These are phyloP conservation scores for Aphanomyces euteiches DNA, from an alignment of 352 stramenopile genomes.

Conservation along the genomic window DNA sequence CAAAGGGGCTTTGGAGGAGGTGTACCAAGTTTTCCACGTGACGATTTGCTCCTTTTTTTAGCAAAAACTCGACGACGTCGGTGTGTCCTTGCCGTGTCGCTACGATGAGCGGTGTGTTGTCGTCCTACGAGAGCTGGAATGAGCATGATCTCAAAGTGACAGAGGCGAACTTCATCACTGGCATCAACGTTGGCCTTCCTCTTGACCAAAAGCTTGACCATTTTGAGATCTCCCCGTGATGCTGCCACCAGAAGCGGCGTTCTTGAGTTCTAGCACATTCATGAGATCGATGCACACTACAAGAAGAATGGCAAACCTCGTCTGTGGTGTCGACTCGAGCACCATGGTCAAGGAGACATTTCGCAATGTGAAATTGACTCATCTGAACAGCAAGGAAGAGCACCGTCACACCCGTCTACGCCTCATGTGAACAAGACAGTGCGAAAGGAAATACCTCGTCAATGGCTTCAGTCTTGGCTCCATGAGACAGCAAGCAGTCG, in stretches of 20 bases:
- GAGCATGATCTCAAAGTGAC: background rate
- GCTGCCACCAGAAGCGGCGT: slow-evolving; percentile 26
- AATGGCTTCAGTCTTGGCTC: slow-evolving; percentile 29
- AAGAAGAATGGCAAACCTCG: slow-evolving; percentile 13
- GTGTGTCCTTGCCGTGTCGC: slow-evolving; percentile 10
- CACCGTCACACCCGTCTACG: slow-evolving; percentile 16
- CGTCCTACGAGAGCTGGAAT: slow-evolving; percentile 8
- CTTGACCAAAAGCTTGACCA: slow-evolving; percentile 27
- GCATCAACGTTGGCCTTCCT: slow-evolving; percentile 10
- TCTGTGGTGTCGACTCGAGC: slow-evolving; percentile 23
- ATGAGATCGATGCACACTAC: background rate
- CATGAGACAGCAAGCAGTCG: slow-evolving; percentile 18
- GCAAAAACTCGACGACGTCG: slow-evolving; percentile 25
- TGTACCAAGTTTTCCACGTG: slow-evolving; percentile 22
- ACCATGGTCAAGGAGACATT: slow-evolving; percentile 26
- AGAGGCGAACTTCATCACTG: slow-evolving; percentile 16
- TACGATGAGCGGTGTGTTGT: slow-evolving; percentile 28
- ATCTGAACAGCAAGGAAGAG: slow-evolving; percentile 26
- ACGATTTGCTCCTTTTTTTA: slow-evolving; percentile 28
- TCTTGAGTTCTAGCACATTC: slow-evolving; percentile 9
- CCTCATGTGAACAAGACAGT: background rate
- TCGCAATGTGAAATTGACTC: slow-evolving; percentile 29
- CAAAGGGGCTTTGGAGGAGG: background rate
- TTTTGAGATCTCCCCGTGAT: slow-evolving; percentile 16
- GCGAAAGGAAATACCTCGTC: slow-evolving; percentile 3